These are phyloP conservation scores for Benincasa hispida DNA, from an alignment of 306 rosid species.

Conservation along the genomic window DNA sequence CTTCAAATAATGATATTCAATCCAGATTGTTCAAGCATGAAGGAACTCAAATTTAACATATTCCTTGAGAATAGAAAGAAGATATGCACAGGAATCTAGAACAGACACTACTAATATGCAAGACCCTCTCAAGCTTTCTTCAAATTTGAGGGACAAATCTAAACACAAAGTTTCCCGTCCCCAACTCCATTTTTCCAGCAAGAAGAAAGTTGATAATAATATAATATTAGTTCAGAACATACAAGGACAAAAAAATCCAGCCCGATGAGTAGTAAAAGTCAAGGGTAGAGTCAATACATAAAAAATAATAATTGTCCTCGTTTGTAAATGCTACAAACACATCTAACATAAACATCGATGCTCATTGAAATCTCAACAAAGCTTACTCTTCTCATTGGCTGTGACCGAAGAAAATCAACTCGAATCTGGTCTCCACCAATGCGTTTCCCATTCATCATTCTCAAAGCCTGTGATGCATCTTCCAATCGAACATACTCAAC, in stretches of 20 bases:
- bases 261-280: background rate
- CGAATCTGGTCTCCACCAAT: conserved; percentile 86
- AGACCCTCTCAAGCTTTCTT: background rate
- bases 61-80: background rate
- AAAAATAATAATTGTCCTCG: background rate
- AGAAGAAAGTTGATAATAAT: background rate
- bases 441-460: conserved; percentile 75
- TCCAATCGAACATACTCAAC: conserved; percentile 71
- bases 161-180: background rate
- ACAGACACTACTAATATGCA: background rate
- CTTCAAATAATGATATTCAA: background rate
- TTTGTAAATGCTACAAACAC: background rate
- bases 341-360: background rate
- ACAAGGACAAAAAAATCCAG: background rate
- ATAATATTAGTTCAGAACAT: background rate
- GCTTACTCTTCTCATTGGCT: conserved; percentile 55
- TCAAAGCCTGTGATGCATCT: conserved; percentile 86
- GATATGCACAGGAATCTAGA: background rate
- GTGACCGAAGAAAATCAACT: conserved; percentile 85
- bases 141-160: background rate
- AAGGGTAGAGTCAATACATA: background rate
- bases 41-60: background rate
- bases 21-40: background rate
- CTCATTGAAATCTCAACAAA: background rate
- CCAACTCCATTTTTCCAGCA: background rate